Base-by-base conservation (phyloP, 208 protist genomes). In the Crithidia bombi region DNA sequence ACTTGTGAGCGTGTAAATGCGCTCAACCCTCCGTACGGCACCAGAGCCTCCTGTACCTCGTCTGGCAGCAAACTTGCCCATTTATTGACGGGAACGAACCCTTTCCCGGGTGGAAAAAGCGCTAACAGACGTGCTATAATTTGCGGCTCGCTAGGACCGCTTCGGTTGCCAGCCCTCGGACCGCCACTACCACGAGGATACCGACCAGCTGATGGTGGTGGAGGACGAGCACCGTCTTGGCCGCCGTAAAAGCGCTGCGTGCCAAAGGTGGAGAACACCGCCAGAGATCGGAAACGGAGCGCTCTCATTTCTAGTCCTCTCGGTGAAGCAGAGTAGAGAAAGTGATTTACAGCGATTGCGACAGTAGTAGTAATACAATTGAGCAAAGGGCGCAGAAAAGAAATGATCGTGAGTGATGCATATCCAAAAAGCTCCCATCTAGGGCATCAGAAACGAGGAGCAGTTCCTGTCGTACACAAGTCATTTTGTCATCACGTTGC, bases 121-220 rank as follows among this genome's bases (percentile, higher is more conserved):
- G 87, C 76, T 38, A 93, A 38, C 5, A 93, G 78, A 15, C 73
- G 79, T 2, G 83, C 85, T 32, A 93, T 76, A 14, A 93, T 65
- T 62, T 93, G 81, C 2, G 88, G 88, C 55, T 91, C 88, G 33
- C 47, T 91, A n/a, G 73, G 69, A 0, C 28, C 23, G 26, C 38
- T 63, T 38, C 61, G 39, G 55, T 58, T 65, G 54, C 32, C 32
- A 10, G 65, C 64, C 23, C 66, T 59, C 39, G 71, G 49, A 15
- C 62, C 41, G 17, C 69, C 71, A 15, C 74, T 49, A 19, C 39
- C 55, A 17, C 36, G 33, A 25, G 58, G 5, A 33, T 57, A 65
- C 23, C 43, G 59, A 6, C 59, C 69, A 19, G 50, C 33, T n/a
- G 38, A 11, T 19, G 52, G 54, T 28, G 36, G 38, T 32, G 32